These are phyloP conservation scores for Ophiostoma quercus DNA, from an alignment of 2,329 filamentous ascomycete genomes.

Conservation along the genomic window DNA sequence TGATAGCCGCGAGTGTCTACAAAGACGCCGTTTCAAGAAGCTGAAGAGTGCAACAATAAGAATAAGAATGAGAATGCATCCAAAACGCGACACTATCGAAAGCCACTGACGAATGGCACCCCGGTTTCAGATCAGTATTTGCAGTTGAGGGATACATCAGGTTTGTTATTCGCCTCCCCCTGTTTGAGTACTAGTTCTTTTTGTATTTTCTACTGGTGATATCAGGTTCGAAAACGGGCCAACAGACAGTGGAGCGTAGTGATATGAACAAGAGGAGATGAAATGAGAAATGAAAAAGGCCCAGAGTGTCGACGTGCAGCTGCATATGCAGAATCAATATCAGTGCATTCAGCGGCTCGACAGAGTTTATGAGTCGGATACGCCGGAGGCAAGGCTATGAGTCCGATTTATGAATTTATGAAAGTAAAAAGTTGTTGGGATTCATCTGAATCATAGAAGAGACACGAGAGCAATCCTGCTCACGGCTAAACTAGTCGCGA, in stretches of 20 bases:
- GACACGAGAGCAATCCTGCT: background rate
- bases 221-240: background rate
- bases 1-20: too few relatives aligned
- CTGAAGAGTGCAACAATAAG: too few relatives aligned
- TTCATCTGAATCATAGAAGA: background rate
- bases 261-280: background rate
- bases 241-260: background rate
- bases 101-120: conserved; percentile 1
- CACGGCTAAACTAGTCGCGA: background rate
- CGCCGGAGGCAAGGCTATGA: background rate
- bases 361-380: background rate
- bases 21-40: background rate
- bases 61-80: background rate
- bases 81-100: background rate
- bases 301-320: background rate
- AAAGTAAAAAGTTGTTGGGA: too few relatives aligned
- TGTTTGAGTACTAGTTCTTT: background rate
- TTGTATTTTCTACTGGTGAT: too few relatives aligned
- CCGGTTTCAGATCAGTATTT: background rate
- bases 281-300: background rate
- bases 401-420: background rate
- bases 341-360: too few relatives aligned
- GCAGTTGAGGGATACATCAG: background rate
- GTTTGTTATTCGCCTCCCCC: background rate
- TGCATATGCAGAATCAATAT: background rate